Conservation (phyloP, 257 asterid species). For the Nicotiana sylvestris region DNA sequence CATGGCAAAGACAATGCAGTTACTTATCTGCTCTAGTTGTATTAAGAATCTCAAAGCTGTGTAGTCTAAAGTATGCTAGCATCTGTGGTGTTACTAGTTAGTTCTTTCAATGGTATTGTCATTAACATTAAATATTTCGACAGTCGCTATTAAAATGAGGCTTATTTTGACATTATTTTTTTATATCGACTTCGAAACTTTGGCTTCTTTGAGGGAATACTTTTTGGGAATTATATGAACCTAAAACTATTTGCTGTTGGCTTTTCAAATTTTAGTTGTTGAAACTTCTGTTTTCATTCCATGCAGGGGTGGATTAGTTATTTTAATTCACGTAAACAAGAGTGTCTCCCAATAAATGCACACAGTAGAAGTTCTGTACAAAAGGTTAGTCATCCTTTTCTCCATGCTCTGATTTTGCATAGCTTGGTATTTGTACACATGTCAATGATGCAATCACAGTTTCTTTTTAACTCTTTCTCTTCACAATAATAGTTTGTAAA, state of each 20-base stretch:
- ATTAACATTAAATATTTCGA: neutral
- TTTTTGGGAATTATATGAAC: neutral
- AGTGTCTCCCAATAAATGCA: constrained; percentile 83
- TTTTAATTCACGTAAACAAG: constrained; percentile 69
- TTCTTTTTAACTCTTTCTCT: neutral
- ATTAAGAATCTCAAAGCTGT: neutral
- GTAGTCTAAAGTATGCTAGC: neutral
- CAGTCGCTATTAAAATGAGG: neutral
- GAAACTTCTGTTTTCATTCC: constrained; percentile 7
- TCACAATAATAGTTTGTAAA: neutral
- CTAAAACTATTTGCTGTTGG: neutral
- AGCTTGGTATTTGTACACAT: neutral
- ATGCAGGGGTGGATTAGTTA: constrained; percentile 69
- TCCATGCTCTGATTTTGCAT: neutral
- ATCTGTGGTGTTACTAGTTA: neutral
- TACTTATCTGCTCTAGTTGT: neutral
- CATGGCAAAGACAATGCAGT: neutral
- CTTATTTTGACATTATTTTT: neutral
- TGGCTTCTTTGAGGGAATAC: neutral
- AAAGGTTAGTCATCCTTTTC: constrained; percentile 51
- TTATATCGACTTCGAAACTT: neutral
- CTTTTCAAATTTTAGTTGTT: neutral
- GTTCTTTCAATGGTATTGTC: neutral
- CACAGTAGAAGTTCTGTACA: constrained; percentile 82
- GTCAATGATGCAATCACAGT: neutral